Conservation (phyloP, 2,329 filamentous ascomycete genomes). For the Calonectria honghensis region DNA sequence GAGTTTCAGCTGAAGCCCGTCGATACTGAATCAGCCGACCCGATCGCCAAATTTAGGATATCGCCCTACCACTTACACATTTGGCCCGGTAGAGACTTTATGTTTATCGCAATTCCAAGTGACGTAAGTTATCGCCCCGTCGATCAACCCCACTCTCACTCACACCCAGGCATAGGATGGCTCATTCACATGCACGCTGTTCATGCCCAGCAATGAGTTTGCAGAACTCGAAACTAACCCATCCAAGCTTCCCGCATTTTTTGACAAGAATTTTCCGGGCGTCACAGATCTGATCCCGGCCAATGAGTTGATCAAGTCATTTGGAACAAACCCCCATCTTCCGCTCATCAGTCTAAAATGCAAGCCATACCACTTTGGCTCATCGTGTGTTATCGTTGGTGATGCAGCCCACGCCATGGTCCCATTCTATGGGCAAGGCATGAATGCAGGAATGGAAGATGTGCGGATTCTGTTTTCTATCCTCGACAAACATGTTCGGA, state of each 20-base stretch:
- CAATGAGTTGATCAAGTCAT: constrained; percentile 82
- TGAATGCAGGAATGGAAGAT: constrained; percentile 97
- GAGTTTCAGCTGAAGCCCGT: constrained; percentile 88
- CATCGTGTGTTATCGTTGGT: constrained; percentile 88
- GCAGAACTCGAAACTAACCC: constrained; percentile 78
- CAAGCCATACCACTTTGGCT: constrained; percentile 87
- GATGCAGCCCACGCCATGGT: constrained; percentile 99
- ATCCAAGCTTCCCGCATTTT: constrained; percentile 80
- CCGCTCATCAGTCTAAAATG: constrained; percentile 97
- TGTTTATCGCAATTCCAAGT: constrained; percentile 98
- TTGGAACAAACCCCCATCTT: constrained; percentile 88
- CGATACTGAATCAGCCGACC: constrained; percentile 54
- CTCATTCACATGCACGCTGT: constrained; percentile 96
- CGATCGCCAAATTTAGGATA: constrained; percentile 79
- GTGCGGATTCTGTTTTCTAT: constrained; percentile 90
- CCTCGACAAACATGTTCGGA: constrained; percentile 79
- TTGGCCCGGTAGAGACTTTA: constrained; percentile 94
- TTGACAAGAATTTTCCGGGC: constrained; percentile 89
- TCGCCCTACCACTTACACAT: constrained; percentile 97
- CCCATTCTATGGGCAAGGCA: constrained; percentile 97
- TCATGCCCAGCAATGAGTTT: constrained; percentile 85
- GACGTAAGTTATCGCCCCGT: constrained; percentile 64
- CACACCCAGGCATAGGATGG: constrained; percentile 76
- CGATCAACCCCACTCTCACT: constrained; percentile 45
- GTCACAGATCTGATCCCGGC: constrained; percentile 83